phyloP scores from a whole-genome alignment of 495 filamentous ascomycete species.

The Tuber melanosporum region DNA sequence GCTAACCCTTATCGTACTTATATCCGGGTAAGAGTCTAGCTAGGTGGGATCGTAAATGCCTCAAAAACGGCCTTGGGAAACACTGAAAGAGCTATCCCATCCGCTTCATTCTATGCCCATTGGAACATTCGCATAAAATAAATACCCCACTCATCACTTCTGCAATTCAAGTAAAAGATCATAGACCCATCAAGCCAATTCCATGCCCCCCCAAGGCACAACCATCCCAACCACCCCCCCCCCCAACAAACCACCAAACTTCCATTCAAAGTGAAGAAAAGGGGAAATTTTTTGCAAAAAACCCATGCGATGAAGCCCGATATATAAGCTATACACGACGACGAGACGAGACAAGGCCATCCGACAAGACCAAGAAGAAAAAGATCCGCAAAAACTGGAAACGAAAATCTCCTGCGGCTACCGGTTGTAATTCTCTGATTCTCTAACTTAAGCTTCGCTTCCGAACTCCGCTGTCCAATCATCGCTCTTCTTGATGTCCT shows the following conservation, averaged over 20 bases:
- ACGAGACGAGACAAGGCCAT: not conserved
- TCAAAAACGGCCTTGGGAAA: not conserved
- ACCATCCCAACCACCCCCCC: not conserved
- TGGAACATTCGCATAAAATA: not conserved
- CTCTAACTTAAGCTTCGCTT: slow-evolving; percentile 61
- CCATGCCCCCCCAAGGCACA: not conserved
- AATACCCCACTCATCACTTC: not conserved
- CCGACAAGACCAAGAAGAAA: not conserved
- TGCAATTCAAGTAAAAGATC: not conserved
- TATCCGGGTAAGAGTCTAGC: not conserved
- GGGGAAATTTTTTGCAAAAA: not conserved
- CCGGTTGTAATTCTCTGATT: not conserved
- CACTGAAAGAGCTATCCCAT: not conserved
- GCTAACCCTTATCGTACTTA: not conserved
- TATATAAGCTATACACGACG: not conserved
- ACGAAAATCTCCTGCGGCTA: not conserved
- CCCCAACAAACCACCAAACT: not conserved
- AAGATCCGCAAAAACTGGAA: not conserved
- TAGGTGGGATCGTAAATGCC: not conserved
- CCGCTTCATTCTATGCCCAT: not conserved
- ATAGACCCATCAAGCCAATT: not conserved
- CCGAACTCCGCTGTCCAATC: slow-evolving; percentile 98
- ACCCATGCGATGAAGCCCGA: not conserved
- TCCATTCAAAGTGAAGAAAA: not conserved
- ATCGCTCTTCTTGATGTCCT: slow-evolving; percentile 73